Evolutionary conservation across 2,329 filamentous ascomycete genomes (phyloP).

Genomic region (Fusarium camptoceras): DNA sequence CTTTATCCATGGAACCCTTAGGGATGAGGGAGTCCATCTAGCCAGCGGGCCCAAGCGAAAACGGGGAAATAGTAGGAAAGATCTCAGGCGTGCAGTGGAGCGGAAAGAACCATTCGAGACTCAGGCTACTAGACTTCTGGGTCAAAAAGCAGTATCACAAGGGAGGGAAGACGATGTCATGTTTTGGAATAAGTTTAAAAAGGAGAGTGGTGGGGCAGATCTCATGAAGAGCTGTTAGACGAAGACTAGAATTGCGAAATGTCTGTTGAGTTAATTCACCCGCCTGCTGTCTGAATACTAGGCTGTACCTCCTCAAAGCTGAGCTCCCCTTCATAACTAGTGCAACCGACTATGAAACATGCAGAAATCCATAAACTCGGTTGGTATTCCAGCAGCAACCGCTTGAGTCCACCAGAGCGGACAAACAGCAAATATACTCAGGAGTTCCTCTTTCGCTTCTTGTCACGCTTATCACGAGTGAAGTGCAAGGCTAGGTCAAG

Average conservation of each 20-base stretch:
- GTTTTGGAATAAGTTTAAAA: not conserved
- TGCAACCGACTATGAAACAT: not conserved
- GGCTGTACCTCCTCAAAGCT: rapidly evolving
- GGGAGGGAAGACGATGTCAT: rapidly evolving
- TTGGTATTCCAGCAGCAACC: too few relatives aligned
- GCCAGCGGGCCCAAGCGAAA: too few relatives aligned
- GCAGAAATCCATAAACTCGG: not conserved
- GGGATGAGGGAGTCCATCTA: too few relatives aligned
- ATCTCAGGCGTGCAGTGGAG: not conserved
- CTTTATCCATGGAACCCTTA: rapidly evolving
- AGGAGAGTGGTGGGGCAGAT: too few relatives aligned
- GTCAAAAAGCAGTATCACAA: not conserved
- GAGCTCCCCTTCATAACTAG: rapidly evolving
- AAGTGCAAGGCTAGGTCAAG: not conserved
- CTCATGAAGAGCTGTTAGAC: too few relatives aligned
- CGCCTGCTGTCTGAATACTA: not conserved
- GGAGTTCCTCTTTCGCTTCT: not conserved
- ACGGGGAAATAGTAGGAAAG: not conserved
- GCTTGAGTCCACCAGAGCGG: too few relatives aligned
- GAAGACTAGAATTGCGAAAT: rapidly evolving
- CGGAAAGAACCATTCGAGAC: rapidly evolving
- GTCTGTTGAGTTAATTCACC: not conserved
- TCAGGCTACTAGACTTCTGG: not conserved
- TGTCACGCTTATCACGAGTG: not conserved
- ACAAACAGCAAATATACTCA: too few relatives aligned